A percentile compares a stretch with the other conserved stretches of the same genome.
Conservation (phyloP, 495 filamentous ascomycete species). For the Penicillium tannophilum region DNA sequence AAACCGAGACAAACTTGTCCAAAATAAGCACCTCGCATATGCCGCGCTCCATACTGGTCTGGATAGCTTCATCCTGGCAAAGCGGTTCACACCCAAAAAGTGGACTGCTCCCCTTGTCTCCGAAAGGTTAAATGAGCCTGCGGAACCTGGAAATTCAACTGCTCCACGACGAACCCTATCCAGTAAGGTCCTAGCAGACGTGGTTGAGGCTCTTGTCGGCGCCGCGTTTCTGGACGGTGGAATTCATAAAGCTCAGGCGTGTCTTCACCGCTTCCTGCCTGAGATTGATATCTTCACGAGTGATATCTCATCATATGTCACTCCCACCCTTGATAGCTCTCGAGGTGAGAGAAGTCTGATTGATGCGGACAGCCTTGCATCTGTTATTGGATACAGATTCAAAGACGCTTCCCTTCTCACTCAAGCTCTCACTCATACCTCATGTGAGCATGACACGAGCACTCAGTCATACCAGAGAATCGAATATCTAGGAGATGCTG, state of each 20-base stretch:
- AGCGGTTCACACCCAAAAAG: constrained; percentile 64
- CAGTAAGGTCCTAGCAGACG: constrained; percentile 84
- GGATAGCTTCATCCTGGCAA: constrained; percentile 72
- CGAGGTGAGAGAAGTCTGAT: constrained; percentile 14
- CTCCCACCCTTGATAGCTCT: not conserved
- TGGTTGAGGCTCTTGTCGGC: constrained; percentile 84
- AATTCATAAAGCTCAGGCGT: constrained; percentile 57
- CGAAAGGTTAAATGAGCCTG: constrained; percentile 21
- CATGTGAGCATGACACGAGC: constrained; percentile 55
- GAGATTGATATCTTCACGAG: constrained; percentile 44
- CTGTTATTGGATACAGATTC: constrained; percentile 62
- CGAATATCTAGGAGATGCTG: constrained; percentile 87
- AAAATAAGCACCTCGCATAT: constrained; percentile 68
- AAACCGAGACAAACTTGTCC: constrained; percentile 68
- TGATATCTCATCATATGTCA: constrained; percentile 1
- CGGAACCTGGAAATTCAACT: constrained; percentile 6
- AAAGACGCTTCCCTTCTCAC: constrained; percentile 67
- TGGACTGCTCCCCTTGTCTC: constrained; percentile 70
- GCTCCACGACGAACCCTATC: constrained; percentile 50
- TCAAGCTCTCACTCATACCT: constrained; percentile 86
- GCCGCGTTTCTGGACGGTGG: constrained; percentile 76
- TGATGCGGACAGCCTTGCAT: constrained; percentile 17
- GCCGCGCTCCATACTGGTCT: constrained; percentile 66
- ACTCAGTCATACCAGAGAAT: constrained; percentile 77
- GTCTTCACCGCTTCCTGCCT: constrained; percentile 66